Conservation (phyloP, 1,284 basidiomycete genomes). For the Coniferiporia sulphurascens region DNA sequence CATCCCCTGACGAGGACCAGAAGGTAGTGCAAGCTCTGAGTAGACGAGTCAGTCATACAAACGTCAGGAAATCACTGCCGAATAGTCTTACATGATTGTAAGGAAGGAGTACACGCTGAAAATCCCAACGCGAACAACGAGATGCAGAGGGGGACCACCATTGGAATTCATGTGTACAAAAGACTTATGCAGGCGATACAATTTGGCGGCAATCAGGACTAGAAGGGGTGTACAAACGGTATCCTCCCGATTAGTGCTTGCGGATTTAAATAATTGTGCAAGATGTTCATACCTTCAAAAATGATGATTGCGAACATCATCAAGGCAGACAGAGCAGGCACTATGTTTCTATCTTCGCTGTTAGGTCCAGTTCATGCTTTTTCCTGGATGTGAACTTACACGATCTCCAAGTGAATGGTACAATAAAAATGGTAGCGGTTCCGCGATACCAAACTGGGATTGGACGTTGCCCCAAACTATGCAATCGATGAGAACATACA, state of each 20-base stretch:
- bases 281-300: neutral
- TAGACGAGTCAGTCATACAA: neutral
- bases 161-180: neutral
- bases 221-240: neutral
- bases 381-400: neutral
- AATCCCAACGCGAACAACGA: neutral
- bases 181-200: neutral
- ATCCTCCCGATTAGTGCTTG: neutral
- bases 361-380: neutral
- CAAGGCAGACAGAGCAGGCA: neutral
- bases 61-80: neutral
- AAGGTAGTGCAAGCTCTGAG: neutral
- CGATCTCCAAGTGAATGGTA: neutral
- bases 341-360: neutral
- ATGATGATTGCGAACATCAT: neutral
- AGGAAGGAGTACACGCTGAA: constrained; percentile 5
- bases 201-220: neutral
- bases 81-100: neutral
- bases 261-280: neutral
- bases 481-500: neutral
- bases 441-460: neutral
- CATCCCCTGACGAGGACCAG: neutral
- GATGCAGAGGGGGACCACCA: neutral
- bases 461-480: neutral
- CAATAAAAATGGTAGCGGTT: neutral